Conservation (phyloP, 2,329 filamentous ascomycete species). For the Neonectria coccinea region DNA sequence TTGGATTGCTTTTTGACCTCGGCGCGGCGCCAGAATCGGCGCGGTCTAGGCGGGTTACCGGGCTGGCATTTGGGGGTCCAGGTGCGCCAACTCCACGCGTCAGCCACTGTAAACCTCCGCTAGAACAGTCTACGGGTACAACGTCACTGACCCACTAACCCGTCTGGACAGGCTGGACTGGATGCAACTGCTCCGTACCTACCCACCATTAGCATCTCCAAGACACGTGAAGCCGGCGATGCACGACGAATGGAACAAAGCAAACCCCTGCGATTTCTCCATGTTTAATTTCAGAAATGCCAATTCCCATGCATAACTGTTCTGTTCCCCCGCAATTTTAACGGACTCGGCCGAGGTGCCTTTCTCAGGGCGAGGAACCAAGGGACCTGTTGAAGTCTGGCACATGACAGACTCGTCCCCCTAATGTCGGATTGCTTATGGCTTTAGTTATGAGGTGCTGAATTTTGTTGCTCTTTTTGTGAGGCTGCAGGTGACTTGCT, state of each 20-base stretch:
- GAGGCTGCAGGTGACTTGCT: background rate
- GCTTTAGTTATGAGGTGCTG: background rate
- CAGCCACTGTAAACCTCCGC: background rate
- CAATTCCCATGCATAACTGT: constrained; percentile 14
- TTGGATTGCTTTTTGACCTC: constrained; percentile 29
- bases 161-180: constrained; percentile 1
- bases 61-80: background rate
- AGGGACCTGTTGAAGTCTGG: background rate
- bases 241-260: background rate
- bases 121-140: background rate
- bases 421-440: background rate
- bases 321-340: constrained; percentile 22
- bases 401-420: background rate
- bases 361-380: background rate
- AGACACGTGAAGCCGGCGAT: constrained; percentile 24
- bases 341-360: constrained; percentile 14
- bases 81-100: background rate
- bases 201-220: background rate
- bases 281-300: constrained; percentile 16
- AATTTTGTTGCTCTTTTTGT: background rate
- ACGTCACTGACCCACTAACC: background rate
- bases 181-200: background rate
- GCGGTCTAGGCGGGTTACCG: constrained; percentile 1
- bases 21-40: constrained; percentile 27
- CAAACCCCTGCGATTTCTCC: constrained; percentile 13